Conservation (phyloP, 1,284 basidiomycete species). For the Sphagnurus paluster region DNA sequence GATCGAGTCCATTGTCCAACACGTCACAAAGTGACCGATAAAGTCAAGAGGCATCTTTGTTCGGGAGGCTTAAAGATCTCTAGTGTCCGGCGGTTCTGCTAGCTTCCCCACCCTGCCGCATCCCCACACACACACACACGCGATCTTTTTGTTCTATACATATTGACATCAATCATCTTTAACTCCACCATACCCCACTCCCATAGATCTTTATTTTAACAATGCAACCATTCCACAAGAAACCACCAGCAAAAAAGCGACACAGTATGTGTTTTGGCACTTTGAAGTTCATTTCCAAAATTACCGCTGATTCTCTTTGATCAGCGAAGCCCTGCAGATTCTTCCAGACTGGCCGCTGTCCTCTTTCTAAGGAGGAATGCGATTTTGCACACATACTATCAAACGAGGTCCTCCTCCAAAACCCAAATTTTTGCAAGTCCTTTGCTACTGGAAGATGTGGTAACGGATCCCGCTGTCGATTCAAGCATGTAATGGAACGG, state of each 20-base stretch:
- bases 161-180: constrained; percentile 2
- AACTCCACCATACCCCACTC: constrained; percentile 3
- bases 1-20: constrained; percentile 31
- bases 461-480: constrained; percentile 38
- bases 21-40: constrained; percentile 20
- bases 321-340: constrained; percentile 49
- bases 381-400: constrained; percentile 44
- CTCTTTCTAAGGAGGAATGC: constrained; percentile 41
- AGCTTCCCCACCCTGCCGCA: constrained; percentile 3
- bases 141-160: constrained; percentile 5
- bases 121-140: neutral
- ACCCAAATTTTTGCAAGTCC: constrained; percentile 33
- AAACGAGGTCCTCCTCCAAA: constrained; percentile 23
- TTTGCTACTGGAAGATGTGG: constrained; percentile 38
- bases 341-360: constrained; percentile 41
- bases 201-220: constrained; percentile 9
- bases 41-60: constrained; percentile 26
- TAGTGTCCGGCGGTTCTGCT: constrained; percentile 8
- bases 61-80: constrained; percentile 29
- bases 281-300: constrained; percentile 7
- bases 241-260: constrained; percentile 38
- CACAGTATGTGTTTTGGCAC: constrained; percentile 35
- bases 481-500: constrained; percentile 32
- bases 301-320: constrained; percentile 12
- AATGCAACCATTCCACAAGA: constrained; percentile 28